These are phyloP conservation scores for Hypholoma sublateritium DNA, from an alignment of 768 basidiomycete genomes.

Conservation along the genomic window DNA sequence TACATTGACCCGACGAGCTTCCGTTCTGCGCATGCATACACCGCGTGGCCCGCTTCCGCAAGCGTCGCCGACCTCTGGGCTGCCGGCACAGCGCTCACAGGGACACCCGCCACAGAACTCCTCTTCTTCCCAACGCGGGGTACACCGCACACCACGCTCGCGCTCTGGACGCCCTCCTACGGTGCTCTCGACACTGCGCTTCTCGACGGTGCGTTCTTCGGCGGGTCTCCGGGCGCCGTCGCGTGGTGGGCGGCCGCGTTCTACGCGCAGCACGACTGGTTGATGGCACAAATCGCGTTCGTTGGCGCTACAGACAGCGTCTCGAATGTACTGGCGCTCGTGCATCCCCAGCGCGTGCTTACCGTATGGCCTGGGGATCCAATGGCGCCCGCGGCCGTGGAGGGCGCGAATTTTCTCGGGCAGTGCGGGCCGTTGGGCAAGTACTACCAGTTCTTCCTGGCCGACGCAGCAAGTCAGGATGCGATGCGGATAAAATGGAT, in stretches of 20 bases:
- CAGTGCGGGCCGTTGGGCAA: constrained; percentile 42
- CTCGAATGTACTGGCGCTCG: neutral
- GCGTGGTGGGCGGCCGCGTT: constrained; percentile 46
- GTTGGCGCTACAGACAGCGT: constrained; percentile 54
- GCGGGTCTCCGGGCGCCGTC: constrained; percentile 43
- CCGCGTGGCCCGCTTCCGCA: constrained; percentile 43
- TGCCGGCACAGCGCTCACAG: constrained; percentile 29
- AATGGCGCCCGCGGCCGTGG: constrained; percentile 20
- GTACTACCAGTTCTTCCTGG: constrained; percentile 53
- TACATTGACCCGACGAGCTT: constrained; percentile 60
- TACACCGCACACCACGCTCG: constrained; percentile 30
- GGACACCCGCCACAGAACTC: constrained; percentile 36
- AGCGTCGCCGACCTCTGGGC: constrained; percentile 43
- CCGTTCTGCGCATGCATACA: constrained; percentile 40
- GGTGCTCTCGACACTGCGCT: constrained; percentile 52
- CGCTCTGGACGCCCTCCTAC: constrained; percentile 41
- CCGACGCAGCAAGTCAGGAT: constrained; percentile 18
- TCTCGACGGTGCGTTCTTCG: constrained; percentile 60
- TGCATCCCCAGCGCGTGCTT: neutral
- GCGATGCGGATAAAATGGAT: constrained; percentile 25
- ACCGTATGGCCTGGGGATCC: constrained; percentile 41
- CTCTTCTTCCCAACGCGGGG: constrained; percentile 48
- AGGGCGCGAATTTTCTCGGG: constrained; percentile 28
- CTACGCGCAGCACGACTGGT: constrained; percentile 52
- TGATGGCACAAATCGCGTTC: constrained; percentile 42